phyloP scores from a whole-genome alignment of 176 grass and related monocot species.

The Ensete ventricosum region DNA sequence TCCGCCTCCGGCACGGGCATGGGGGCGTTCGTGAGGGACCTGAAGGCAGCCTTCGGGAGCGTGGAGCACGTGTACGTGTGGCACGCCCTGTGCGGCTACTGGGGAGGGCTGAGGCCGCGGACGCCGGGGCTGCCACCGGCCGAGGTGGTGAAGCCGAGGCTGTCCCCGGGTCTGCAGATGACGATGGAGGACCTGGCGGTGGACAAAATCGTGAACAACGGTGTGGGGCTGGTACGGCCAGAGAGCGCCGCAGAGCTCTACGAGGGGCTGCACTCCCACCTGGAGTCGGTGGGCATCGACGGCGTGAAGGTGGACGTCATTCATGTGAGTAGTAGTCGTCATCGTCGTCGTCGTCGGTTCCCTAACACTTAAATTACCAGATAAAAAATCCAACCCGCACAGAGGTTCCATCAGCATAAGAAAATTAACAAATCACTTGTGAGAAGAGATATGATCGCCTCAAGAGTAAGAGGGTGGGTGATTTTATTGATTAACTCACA shows the following conservation, averaged over 20 bases:
- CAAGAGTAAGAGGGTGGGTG: too few relatives aligned
- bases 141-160: conserved; percentile 36
- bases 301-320: conserved; percentile 97
- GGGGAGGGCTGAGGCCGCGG: conserved; percentile 75
- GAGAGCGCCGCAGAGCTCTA: conserved; percentile 43
- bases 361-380: too few relatives aligned
- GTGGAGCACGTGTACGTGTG: conserved; percentile 93
- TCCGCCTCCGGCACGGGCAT: conserved; percentile 22
- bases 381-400: too few relatives aligned
- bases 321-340: conserved; percentile 38
- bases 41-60: conserved; percentile 55
- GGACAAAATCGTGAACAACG: conserved; percentile 69
- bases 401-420: too few relatives aligned
- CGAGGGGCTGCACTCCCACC: conserved; percentile 64
- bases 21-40: conserved; percentile 60
- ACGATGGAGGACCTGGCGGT: conserved; percentile 94
- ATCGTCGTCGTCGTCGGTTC: too few relatives aligned
- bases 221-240: conserved; percentile 71
- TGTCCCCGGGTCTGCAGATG: conserved; percentile 47
- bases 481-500: too few relatives aligned
- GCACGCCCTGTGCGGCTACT: conserved; percentile 88
- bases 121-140: conserved; percentile 38
- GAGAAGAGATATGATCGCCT: too few relatives aligned
- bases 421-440: too few relatives aligned
- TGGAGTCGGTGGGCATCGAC: conserved; percentile 63